Evolutionary conservation across 306 rosid genomes (phyloP).

Genomic region (Macrotyloma uniflorum): DNA sequence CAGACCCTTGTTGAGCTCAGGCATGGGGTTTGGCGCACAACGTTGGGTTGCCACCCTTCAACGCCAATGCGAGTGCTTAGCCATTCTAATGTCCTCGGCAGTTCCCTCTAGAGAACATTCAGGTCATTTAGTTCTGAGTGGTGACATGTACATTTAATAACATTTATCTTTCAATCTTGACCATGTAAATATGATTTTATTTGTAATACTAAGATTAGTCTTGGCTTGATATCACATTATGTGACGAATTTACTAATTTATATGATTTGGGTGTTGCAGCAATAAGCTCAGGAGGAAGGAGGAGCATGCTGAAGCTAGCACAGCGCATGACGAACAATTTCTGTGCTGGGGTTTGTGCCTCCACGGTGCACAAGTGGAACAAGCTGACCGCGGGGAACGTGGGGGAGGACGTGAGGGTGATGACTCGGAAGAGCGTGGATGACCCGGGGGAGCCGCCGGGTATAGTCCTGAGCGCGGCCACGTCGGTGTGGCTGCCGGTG

Average conservation of each 20-base stretch:
- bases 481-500: conserved; percentile 83
- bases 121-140: no score
- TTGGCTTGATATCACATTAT: no score
- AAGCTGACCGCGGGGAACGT: conserved; percentile 67
- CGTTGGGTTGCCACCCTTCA: conserved; percentile 94
- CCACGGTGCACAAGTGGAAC: conserved; percentile 87
- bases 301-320: conserved; percentile 92
- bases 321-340: conserved; percentile 91
- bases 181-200: no score
- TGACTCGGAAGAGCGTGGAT: conserved; percentile 86
- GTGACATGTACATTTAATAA: not conserved
- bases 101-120: conserved; percentile 66
- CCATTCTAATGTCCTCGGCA: conserved; percentile 76
- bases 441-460: conserved; percentile 98
- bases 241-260: not conserved
- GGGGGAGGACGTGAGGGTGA: conserved; percentile 81
- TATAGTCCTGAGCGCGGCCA: conserved; percentile 82
- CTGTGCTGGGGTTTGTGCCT: conserved; percentile 87
- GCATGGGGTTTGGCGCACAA: conserved; percentile 90
- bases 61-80: conserved; percentile 90
- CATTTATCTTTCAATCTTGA: no score
- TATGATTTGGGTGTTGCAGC: conserved; percentile 18
- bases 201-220: no score
- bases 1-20: conserved; percentile 75
- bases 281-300: conserved; percentile 62